Evolutionary conservation across 2,329 filamentous ascomycete genomes (phyloP).

Genomic region (Didymella exigua): DNA sequence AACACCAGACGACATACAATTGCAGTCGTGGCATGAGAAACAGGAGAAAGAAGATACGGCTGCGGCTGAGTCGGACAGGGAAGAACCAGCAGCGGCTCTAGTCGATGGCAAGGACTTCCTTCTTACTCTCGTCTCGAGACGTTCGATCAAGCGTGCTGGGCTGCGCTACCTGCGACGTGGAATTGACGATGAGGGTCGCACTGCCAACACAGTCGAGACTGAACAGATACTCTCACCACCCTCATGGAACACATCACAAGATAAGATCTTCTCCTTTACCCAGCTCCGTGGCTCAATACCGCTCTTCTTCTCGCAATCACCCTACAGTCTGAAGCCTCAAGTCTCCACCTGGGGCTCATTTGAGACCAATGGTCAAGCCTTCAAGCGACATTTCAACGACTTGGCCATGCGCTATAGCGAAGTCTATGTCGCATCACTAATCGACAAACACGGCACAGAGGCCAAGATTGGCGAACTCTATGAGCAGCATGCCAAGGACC

Average conservation of each 20-base stretch:
- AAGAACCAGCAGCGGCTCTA: slow-evolving; percentile 39
- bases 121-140: slow-evolving; percentile 88
- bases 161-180: slow-evolving; percentile 88
- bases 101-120: slow-evolving; percentile 62
- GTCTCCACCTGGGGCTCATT: slow-evolving; percentile 81
- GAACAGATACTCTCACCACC: slow-evolving; percentile 86
- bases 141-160: slow-evolving; percentile 84
- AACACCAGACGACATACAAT: slow-evolving; percentile 43
- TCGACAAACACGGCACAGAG: slow-evolving; percentile 88
- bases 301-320: slow-evolving; percentile 91
- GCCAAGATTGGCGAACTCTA: slow-evolving; percentile 78
- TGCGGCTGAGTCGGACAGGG: slow-evolving; percentile 16
- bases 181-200: slow-evolving; percentile 84
- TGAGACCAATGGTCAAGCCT: slow-evolving; percentile 77
- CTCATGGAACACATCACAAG: slow-evolving; percentile 63
- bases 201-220: slow-evolving; percentile 91
- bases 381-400: slow-evolving; percentile 77
- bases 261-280: slow-evolving; percentile 78
- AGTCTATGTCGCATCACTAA: slow-evolving; percentile 79
- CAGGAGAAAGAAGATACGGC: slow-evolving; percentile 34
- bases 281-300: slow-evolving; percentile 92
- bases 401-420: slow-evolving; percentile 73
- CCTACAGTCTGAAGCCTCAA: slow-evolving; percentile 88
- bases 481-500: slow-evolving; percentile 66
- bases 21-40: slow-evolving; percentile 42